These are phyloP conservation scores for Komagataea norvegica DNA, from an alignment of 1,139 yeast genomes.

Conservation along the genomic window DNA sequence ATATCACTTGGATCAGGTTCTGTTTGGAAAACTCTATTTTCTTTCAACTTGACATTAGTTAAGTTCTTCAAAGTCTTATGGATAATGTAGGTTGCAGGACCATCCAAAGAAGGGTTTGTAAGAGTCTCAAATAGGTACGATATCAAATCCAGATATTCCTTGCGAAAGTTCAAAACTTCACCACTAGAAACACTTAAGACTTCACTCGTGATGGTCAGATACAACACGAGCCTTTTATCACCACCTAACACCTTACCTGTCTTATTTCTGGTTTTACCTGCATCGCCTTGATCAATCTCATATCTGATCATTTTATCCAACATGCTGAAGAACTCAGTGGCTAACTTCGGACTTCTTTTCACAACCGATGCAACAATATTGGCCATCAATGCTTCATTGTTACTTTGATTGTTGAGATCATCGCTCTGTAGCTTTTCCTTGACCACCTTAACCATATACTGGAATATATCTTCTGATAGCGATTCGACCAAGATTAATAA, in stretches of 20 bases:
- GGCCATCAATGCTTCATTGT: slow-evolving; percentile 52
- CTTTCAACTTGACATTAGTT: slow-evolving; percentile 54
- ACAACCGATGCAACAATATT: slow-evolving; percentile 35
- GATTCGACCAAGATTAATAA: slow-evolving; percentile 67
- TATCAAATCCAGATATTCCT: slow-evolving; percentile 49
- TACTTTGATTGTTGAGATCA: slow-evolving; percentile 53
- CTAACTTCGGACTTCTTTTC: slow-evolving; percentile 34
- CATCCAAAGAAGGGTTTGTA: slow-evolving; percentile 59
- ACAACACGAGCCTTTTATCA: slow-evolving; percentile 75
- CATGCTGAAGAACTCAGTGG: slow-evolving; percentile 34
- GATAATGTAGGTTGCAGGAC: slow-evolving; percentile 43
- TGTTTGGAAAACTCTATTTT: slow-evolving; percentile 47
- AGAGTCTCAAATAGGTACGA: slow-evolving; percentile 51
- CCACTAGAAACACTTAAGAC: slow-evolving; percentile 64
- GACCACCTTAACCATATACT: slow-evolving; percentile 32
- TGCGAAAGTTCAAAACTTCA: slow-evolving; percentile 40
- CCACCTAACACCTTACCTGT: slow-evolving; percentile 67
- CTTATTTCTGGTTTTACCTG: slow-evolving; percentile 66
- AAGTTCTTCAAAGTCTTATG: slow-evolving; percentile 66
- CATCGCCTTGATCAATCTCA: slow-evolving; percentile 69
- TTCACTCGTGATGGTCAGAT: slow-evolving; percentile 66
- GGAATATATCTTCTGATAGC: slow-evolving; percentile 58
- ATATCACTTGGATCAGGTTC: slow-evolving; percentile 32
- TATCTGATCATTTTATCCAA: slow-evolving; percentile 42
- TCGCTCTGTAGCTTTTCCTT: slow-evolving; percentile 52